Percentiles rank a stretch among this genome's conserved stretches.
Conservation (phyloP, 257 asterid species). For the Nicotiana sylvestris region DNA sequence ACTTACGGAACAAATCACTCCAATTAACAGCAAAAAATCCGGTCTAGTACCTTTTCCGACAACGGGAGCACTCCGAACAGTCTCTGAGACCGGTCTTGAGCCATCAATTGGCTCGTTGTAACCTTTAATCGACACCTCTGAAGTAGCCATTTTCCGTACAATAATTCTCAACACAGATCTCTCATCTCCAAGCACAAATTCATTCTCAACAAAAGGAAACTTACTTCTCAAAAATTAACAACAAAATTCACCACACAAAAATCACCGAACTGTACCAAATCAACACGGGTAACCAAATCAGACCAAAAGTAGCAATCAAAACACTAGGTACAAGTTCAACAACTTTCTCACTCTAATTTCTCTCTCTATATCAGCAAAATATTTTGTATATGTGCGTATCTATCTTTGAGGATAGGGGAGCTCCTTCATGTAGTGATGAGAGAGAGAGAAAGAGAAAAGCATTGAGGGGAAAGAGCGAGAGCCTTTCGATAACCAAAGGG, state of each 20-base stretch:
- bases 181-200: conserved; percentile 35
- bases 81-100: conserved; percentile 19
- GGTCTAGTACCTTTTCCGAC: conserved; percentile 40
- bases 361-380: not conserved
- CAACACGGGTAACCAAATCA: not conserved
- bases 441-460: not conserved
- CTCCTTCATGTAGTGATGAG: conserved; percentile 24
- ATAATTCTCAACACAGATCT: conserved; percentile 49
- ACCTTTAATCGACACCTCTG: conserved; percentile 63
- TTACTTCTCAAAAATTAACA: not conserved
- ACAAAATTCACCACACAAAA: conserved; percentile 12
- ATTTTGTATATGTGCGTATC: not conserved
- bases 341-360: conserved; percentile 15
- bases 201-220: not conserved
- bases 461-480: conserved; percentile 1
- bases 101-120: conserved; percentile 39
- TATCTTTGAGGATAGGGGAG: not conserved
- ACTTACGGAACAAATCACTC: not conserved
- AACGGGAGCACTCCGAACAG: conserved; percentile 33
- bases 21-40: not conserved
- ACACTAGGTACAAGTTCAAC: not conserved
- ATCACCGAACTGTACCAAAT: not conserved
- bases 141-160: conserved; percentile 39
- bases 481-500: conserved; percentile 27
- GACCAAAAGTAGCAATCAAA: conserved; percentile 3